These are phyloP conservation scores for Biscutella laevigata DNA, from an alignment of 441 rosid species.

Conservation along the genomic window DNA sequence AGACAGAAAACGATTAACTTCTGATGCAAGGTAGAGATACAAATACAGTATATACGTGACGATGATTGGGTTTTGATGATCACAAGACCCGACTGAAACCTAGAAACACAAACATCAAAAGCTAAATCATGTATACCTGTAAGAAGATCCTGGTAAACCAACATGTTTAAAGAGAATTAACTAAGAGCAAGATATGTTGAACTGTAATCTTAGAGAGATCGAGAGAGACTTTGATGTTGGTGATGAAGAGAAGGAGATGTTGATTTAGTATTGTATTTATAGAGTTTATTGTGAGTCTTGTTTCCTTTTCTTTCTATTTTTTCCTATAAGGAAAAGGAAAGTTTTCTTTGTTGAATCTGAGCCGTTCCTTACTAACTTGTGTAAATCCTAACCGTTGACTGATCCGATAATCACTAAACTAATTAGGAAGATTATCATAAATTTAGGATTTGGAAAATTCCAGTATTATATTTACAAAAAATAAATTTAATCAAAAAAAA, in stretches of 20 bases:
- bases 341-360: not conserved
- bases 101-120: not conserved
- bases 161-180: constrained; percentile 36
- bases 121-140: constrained; percentile 30
- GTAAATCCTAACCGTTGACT: not conserved
- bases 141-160: constrained; percentile 73
- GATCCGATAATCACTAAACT: no score
- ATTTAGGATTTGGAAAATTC: no score
- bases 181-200: not conserved
- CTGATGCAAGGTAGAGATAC: not conserved
- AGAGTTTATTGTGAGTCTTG: not conserved
- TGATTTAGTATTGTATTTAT: not conserved
- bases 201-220: not conserved
- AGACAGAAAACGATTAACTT: constrained; percentile 2
- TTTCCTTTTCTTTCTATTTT: constrained; percentile 3
- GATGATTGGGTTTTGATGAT: not conserved
- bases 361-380: not conserved
- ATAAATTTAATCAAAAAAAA: no score
- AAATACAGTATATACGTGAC: not conserved
- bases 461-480: no score
- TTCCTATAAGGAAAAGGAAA: not conserved
- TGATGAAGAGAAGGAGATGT: not conserved
- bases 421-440: no score
- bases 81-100: not conserved
- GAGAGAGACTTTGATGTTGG: not conserved